phyloP scores from a whole-genome alignment of 108 stramenopile species.

The Skeletonema costatum region DNA sequence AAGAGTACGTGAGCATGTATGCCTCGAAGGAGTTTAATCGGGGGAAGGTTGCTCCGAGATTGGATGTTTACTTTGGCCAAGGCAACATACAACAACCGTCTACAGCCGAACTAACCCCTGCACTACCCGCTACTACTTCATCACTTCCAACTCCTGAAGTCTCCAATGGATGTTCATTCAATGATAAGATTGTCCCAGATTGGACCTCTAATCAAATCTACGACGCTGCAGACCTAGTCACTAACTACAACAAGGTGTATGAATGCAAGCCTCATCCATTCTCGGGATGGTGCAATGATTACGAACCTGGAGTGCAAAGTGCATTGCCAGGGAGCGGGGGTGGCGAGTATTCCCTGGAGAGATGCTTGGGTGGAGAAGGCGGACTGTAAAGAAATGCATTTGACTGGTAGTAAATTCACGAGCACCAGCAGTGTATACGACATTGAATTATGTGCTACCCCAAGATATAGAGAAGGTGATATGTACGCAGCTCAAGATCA shows the following conservation, averaged over 20 bases:
- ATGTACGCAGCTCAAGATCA: not conserved
- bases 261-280: conserved; percentile 25
- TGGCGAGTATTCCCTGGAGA: conserved; percentile 5
- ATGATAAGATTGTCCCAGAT: not conserved
- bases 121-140: not conserved
- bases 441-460: not conserved
- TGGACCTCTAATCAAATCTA: not conserved
- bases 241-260: conserved; percentile 9
- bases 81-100: not conserved
- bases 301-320: not conserved
- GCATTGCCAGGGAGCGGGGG: not conserved
- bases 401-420: not conserved
- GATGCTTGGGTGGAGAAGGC: conserved; percentile 9
- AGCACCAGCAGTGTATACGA: not conserved
- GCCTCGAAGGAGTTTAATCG: not conserved
- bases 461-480: not conserved
- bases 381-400: not conserved
- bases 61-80: not conserved
- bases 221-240: not conserved
- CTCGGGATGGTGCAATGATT: conserved; percentile 25
- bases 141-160: not conserved
- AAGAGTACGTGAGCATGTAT: not conserved
- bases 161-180: not conserved
- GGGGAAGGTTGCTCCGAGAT: not conserved
- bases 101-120: not conserved